These are phyloP conservation scores for Chaetomiaceae sp. DNA, from an alignment of 2,329 filamentous ascomycete genomes.

Conservation along the genomic window DNA sequence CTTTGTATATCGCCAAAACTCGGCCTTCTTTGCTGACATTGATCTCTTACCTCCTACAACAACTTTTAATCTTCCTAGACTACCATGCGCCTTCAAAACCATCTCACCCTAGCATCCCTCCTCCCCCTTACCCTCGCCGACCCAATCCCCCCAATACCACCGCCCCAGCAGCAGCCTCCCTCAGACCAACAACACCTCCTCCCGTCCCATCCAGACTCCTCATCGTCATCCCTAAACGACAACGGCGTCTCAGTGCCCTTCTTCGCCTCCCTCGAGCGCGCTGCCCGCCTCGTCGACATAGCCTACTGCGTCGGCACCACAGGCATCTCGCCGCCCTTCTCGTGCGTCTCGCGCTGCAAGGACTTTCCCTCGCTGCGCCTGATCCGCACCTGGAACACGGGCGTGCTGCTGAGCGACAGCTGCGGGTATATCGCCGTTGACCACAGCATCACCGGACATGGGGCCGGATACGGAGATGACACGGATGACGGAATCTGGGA, in stretches of 20 bases:
- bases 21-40: not conserved
- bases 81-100: constrained; percentile 3
- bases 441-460: constrained; percentile 33
- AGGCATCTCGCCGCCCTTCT: constrained; percentile 78
- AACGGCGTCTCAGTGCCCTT: constrained; percentile 53
- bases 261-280: constrained; percentile 78
- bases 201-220: not conserved
- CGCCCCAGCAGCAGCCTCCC: not conserved
- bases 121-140: not conserved
- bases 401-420: constrained; percentile 78
- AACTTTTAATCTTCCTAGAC: not conserved
- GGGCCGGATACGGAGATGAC: constrained; percentile 18
- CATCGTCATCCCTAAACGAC: not conserved
- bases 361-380: constrained; percentile 80
- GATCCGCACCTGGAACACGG: constrained; percentile 85
- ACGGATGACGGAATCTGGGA: not conserved
- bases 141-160: not conserved
- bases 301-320: constrained; percentile 86
- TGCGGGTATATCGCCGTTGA: constrained; percentile 94
- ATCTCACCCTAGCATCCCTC: not conserved
- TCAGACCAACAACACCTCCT: not conserved
- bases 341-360: constrained; percentile 75
- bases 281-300: constrained; percentile 89
- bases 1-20: not conserved
- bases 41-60: not conserved